Evolutionary conservation across 306 rosid species (phyloP), one percentile per base, ranked within the genome.

Genomic region (Elaeagnus macrophylla): DNA sequence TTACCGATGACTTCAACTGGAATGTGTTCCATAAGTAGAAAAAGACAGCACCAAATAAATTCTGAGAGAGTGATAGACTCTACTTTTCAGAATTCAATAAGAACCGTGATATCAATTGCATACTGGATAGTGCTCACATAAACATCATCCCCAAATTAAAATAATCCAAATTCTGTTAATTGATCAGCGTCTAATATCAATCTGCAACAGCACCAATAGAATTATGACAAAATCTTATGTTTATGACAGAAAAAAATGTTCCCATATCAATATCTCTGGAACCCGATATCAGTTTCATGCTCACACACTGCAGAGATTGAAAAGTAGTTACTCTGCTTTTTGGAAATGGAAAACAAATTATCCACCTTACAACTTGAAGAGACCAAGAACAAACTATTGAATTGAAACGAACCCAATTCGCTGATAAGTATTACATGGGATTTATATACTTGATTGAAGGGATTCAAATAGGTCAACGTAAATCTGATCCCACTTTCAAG

Each of bases 1-100:
- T 82, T 88, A 16, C 91, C 97, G 45, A 84, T 70, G 54, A 84
- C 91, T 71, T 88, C 95, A 59, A 88, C 86, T 18, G 97, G 97
- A 70, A 88, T 84, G 47, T 74, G 66, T 57, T 84, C 91, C 91
- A 84, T 88, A 32, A 59, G 51, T 37, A 54, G 32, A 43, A 44
- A n/a, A n/a, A 13, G 18, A 9, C 9, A 38, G 19, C 17, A 12
- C 12, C 48, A n/a, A 43, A n/a, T 6, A 44, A 6, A 6, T 12
- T 39, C 41, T 10, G 7, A 49, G 39, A 2, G 12, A 6, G 14
- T 13, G 37, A 43, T n/a, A 13, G 18, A 63, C 55, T 43, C 37
- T 54, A 14, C 25, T 13, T 25, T 9, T 10, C 55, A 56, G 46
- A 45, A 16, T 19, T 47, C 49, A 51, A 51, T 13, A 11, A 45